Evolutionary conservation across 129 eudicot species (phyloP), one percentile per base, ranked within the genome.

Genomic region (Logfia minima): DNA sequence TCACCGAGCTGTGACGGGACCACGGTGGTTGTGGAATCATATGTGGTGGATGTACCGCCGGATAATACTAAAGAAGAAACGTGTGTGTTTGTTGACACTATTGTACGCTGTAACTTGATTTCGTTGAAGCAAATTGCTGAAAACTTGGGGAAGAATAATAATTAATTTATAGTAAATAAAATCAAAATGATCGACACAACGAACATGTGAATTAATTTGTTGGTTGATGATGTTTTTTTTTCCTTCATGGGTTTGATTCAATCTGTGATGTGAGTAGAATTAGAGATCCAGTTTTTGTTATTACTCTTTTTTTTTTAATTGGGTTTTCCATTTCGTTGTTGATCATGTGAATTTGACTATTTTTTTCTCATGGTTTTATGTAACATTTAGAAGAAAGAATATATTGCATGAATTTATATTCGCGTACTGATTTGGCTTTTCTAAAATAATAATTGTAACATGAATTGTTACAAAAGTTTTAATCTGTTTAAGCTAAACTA

Each of bases 61-160:
- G 98, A 90, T 65, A 92, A 92, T 71, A 90, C 96, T 0, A 86
- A 86, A 70, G 98, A 92, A 16, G 98, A 92, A 17, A 92, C 98
- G 45, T 86, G 92, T 68, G 89, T 82, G 39, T 92, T 92, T 65
- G 98, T 83, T 1, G 96, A 88, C 52, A 92, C 93, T 2, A 92
- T 90, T 41, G 92, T 92, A 43, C 75, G 88, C 53, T 92, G 92
- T 77, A 92, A 92, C 76, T 75, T 92, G 83, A 85, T 88, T 60
- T 92, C 98, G 0, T 71, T 92, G 83, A 90, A 94, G 71, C 87
- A 84, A 77, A 83, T 92, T 58, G 90, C 93, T 3, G 85, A 92
- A 53, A 87, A 86, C 75, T 70, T 78, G 82, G 84, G 73, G 10
- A 84, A 83, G 35, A 77, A 72, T 2, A 65, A 23, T 14, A 5